Base-by-base conservation (phyloP, 306 rosid genomes). In the Arachis stenosperma region DNA sequence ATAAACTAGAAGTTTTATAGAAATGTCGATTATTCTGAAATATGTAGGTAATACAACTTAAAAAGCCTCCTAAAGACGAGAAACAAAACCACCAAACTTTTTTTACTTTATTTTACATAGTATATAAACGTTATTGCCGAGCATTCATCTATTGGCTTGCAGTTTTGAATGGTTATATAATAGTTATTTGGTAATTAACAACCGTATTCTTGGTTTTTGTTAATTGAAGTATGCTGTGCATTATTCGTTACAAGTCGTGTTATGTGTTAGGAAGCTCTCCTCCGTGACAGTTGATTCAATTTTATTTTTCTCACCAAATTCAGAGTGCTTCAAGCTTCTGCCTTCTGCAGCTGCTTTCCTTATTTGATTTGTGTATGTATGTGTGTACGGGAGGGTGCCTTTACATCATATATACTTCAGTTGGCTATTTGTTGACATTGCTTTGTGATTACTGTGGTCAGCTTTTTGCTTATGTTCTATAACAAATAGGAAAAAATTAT, bases 111-210 rank as follows among this genome's bases (percentile, higher is more conserved):
- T 42, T 52, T 29, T 46, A 54, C 64, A 74, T 42, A 22, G 13
- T 58, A 42, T 9, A 64, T 53, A 40, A 64, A 64, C 56, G 29
- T 61, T 46, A 50, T 50, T 51, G 44, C 40, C 15, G 36, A 39
- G 5, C 7, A 75, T 52, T 14, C 5, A 57, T 42, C 46, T 4
- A 11, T 50, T 63, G 46, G 39, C 48, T 52, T 62, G 10, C 53
- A 46, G 10, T 14, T 61, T 52, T 52, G 41, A 15, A 51, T 67
- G 52, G 74, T 67, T 67, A 15, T 52, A 51, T 67, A 37, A 47
- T 11, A 47, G 52, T 12, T 17, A 17, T 17, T 17, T 14, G 50
- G 76, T 72, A 48, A 9, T 15, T 14, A 64, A 42, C 36, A 3
- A 64, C 29, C 64, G n/a, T 55, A 27, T 39, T 57, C 36, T 60